Conservation (phyloP, 306 rosid genomes). For the Rosa chinensis region DNA sequence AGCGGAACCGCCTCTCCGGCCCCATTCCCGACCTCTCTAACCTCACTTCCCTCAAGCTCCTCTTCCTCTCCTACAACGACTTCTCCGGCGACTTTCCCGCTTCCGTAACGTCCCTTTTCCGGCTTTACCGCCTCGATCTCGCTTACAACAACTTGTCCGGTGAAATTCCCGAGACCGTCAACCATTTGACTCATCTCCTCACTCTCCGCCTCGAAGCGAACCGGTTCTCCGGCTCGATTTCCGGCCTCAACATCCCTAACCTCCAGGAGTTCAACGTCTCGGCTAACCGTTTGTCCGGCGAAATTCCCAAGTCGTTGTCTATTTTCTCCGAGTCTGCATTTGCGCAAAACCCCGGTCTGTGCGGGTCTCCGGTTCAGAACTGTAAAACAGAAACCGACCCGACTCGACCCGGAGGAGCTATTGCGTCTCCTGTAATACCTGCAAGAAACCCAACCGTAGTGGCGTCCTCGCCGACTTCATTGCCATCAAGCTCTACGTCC, state of each 20-base stretch:
- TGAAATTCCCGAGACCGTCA: slow-evolving; percentile 45
- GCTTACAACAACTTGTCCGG: slow-evolving; percentile 69
- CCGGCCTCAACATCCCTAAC: slow-evolving; percentile 39
- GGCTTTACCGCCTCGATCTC: slow-evolving; percentile 81
- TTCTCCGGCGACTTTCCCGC: slow-evolving; percentile 65
- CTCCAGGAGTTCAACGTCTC: slow-evolving; percentile 74
- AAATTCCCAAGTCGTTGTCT: slow-evolving; percentile 58
- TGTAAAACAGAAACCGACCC: slow-evolving; percentile 52
- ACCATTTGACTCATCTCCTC: slow-evolving; percentile 54
- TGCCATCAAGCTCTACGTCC: slow-evolving; percentile 35
- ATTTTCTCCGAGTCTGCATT: slow-evolving; percentile 58
- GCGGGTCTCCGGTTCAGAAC: slow-evolving; percentile 57
- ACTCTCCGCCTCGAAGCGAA: slow-evolving; percentile 67
- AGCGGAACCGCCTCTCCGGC: slow-evolving; percentile 59
- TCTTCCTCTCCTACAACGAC: slow-evolving; percentile 60
- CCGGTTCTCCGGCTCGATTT: slow-evolving; percentile 50
- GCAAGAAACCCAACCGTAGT: slow-evolving; percentile 33
- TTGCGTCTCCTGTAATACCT: slow-evolving; percentile 61
- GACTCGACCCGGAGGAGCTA: slow-evolving; percentile 73
- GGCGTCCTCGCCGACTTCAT: slow-evolving; percentile 69
- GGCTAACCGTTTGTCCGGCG: slow-evolving; percentile 51
- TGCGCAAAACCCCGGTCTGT: slow-evolving; percentile 46
- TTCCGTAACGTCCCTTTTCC: slow-evolving; percentile 42
- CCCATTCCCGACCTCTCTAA: slow-evolving; percentile 65
- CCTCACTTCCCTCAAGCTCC: slow-evolving; percentile 56